A percentile compares a stretch with the other conserved stretches of the same genome.
These are phyloP conservation scores for Amanita fuliginea DNA, from an alignment of 768 basidiomycete species.

Conservation along the genomic window DNA sequence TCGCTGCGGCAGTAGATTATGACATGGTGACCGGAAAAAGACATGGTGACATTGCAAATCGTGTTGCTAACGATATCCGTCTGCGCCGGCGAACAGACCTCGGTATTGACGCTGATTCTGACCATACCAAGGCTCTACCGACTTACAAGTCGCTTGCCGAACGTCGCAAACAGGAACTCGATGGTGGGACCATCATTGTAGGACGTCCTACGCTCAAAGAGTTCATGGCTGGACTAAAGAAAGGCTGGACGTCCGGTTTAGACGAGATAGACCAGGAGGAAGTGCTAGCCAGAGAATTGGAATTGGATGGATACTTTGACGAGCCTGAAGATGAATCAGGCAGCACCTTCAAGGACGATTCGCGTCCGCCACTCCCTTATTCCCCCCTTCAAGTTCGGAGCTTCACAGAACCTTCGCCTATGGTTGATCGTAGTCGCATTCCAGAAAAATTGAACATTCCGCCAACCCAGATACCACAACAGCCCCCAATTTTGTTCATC, in stretches of 20 bases:
- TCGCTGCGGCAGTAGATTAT: conserved; percentile 92
- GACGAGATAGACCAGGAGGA: conserved; percentile 65
- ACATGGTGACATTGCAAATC: conserved; percentile 77
- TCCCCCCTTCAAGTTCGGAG: conserved; percentile 17
- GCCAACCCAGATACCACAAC: conserved; percentile 50
- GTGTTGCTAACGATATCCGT: conserved; percentile 64
- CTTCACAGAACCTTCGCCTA: conserved; percentile 16
- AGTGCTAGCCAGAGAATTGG: conserved; percentile 50
- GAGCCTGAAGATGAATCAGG: conserved; percentile 35
- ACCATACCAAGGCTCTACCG: conserved; percentile 34
- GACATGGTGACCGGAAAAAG: conserved; percentile 70
- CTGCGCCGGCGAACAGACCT: conserved; percentile 54
- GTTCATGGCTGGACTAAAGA: conserved; percentile 77
- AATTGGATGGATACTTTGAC: conserved; percentile 70
- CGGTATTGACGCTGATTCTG: conserved; percentile 46
- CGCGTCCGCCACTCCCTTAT: conserved; percentile 12
- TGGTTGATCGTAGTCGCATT: conserved; percentile 8
- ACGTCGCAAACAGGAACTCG: conserved; percentile 45
- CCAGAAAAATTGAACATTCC: conserved; percentile 28
- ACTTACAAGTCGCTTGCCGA: conserved; percentile 41
- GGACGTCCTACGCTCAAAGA: conserved; percentile 93
- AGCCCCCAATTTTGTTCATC: conserved; percentile 73
- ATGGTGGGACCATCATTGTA: conserved; percentile 79
- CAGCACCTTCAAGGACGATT: conserved; percentile 10
- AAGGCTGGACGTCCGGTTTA: conserved; percentile 74